phyloP scores from a whole-genome alignment of 2,329 filamentous ascomycete genomes.

The Neobulgaria alba region DNA sequence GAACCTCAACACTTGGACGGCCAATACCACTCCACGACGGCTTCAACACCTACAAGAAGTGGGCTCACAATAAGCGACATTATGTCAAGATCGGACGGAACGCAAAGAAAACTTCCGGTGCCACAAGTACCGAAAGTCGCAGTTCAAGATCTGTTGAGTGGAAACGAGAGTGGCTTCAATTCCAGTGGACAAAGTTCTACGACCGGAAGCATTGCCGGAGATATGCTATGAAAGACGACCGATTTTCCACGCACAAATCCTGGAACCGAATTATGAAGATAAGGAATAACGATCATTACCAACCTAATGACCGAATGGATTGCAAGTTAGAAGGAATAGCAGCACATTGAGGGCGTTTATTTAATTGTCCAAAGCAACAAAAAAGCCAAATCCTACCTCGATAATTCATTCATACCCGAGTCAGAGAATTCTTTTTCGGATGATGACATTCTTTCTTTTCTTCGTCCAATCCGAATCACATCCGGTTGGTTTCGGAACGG shows the following conservation, averaged over 20 bases:
- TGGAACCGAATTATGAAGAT: too few species aligned
- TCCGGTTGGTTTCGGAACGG: too few species aligned
- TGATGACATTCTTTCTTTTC: too few species aligned
- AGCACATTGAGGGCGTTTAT: neutral
- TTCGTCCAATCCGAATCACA: too few species aligned
- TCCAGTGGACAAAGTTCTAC: conserved; percentile 70
- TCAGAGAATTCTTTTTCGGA: too few species aligned
- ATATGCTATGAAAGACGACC: conserved; percentile 54
- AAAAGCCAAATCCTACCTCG: neutral
- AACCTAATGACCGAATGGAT: neutral
- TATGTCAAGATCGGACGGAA: conserved; percentile 79
- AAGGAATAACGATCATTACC: conserved; percentile 33
- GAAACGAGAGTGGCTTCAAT: conserved; percentile 47
- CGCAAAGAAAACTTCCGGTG: conserved; percentile 83
- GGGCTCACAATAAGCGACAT: conserved; percentile 87
- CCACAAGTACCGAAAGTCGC: conserved; percentile 86
- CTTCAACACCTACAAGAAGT: conserved; percentile 34
- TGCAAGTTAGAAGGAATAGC: neutral
- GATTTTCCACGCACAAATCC: too few species aligned
- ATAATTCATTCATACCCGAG: neutral
- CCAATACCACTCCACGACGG: conserved; percentile 36
- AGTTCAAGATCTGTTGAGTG: conserved; percentile 73
- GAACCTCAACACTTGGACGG: conserved; percentile 37
- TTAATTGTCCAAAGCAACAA: neutral
- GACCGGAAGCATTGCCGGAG: conserved; percentile 67